Base-by-base conservation (phyloP, 192 early-diverging fungal species). In the Obelidium mucronatum region DNA sequence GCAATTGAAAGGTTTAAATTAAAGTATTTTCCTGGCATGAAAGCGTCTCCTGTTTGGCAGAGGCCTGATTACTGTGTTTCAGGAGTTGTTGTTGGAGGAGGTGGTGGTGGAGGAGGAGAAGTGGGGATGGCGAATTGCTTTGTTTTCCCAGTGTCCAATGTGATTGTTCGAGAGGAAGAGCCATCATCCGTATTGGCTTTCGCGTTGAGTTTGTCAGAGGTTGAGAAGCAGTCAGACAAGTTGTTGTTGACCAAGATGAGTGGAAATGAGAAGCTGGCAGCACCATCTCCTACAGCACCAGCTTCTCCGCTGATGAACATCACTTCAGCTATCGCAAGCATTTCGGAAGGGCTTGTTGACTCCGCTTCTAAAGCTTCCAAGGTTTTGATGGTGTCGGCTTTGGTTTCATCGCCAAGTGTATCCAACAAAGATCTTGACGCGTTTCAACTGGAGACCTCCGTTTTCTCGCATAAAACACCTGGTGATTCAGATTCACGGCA, bases 51-150 rank as follows among this genome's bases (percentile, higher is more conserved):
- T 48, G 11, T 19, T 15, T 48, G 44, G 44, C 44, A 48, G 19
- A 15, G 8, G 19, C 44, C 42, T 19, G 44, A 48, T 0, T 48
- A 48, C 44, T 48, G 44, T 48, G 11, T 15, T 15, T 48, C 44
- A 48, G n/a, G n/a, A n/a, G n/a, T n/a, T n/a, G 67, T 75, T 22
- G n/a, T n/a, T n/a, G n/a, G n/a, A n/a, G n/a, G 66, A 76, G 4
- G 78, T 81, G 0, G 78, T 86, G 42, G 76, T 81, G 24, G 78
- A 64, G 2, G 71, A 87, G 40, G 78, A 76, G 33, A 67, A 62
- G 35, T 92, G 91, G n/a, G n/a, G n/a, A n/a, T n/a, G n/a, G 90
- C 83, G 22, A 84, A 66, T 62, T 31, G 64, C 24, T 33, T 11
- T 52, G 19, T 39, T 26, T 51, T 8, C 35, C 75, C 78, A 17